These are phyloP conservation scores for Vitis cinerea DNA, from an alignment of 164 flowering plant genomes.

Conservation along the genomic window DNA sequence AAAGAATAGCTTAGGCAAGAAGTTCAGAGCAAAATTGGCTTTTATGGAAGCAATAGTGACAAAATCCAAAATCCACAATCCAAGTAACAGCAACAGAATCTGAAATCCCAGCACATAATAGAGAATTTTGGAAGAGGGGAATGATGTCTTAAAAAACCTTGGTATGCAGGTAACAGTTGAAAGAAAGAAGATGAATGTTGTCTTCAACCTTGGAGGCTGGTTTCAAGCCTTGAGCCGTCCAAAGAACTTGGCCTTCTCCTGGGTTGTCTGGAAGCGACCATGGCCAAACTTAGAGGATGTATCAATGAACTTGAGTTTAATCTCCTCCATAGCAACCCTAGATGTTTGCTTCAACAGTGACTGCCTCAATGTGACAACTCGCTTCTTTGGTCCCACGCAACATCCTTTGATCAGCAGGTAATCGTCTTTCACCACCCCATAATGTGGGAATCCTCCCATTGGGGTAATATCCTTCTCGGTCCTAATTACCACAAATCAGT, in stretches of 20 bases:
- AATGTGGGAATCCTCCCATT: slow-evolving; percentile 82
- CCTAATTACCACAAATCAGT: slow-evolving; percentile 27
- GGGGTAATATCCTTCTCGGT: slow-evolving; percentile 83
- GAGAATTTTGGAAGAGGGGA: too few relatives aligned
- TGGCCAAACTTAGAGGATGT: slow-evolving; percentile 79
- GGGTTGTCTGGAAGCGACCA: slow-evolving; percentile 68
- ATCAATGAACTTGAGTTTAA: slow-evolving; percentile 77
- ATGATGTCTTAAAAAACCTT: too few relatives aligned
- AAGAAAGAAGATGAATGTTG: too few relatives aligned
- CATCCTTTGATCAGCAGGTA: slow-evolving; percentile 72
- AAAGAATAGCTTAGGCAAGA: too few relatives aligned
- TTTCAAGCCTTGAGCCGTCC: slow-evolving; percentile 58
- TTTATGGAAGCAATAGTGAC: too few relatives aligned
- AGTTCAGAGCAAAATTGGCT: too few relatives aligned
- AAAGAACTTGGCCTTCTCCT: slow-evolving; percentile 68
- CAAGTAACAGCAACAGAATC: too few relatives aligned
- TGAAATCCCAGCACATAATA: too few relatives aligned
- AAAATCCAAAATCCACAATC: too few relatives aligned
- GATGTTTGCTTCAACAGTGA: slow-evolving; percentile 72
- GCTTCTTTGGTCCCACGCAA: slow-evolving; percentile 80
- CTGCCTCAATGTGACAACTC: slow-evolving; percentile 72
- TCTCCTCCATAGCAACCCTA: slow-evolving; percentile 62
- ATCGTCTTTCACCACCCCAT: slow-evolving; percentile 68
- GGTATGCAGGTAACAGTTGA: too few relatives aligned
- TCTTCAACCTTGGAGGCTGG: neutral